Evolutionary conservation across 1,139 yeast genomes (phyloP), one percentile per base, ranked within the genome.

Genomic region (Yamadazyma friedrichii): DNA sequence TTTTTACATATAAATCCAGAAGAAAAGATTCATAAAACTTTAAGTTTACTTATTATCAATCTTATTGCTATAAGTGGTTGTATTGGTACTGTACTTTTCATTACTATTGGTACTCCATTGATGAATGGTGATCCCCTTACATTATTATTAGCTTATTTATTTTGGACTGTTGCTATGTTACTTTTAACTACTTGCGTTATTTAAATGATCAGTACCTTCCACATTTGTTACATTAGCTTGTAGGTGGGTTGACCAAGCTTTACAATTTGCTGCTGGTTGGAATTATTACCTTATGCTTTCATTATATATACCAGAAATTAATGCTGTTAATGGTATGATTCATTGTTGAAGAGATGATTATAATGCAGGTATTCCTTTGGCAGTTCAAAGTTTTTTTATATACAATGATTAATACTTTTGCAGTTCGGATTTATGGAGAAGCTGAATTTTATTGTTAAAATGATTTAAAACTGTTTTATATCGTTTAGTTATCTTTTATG

Each of bases 281-380:
- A 87, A 87, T 61, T 87, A 84, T 55, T 86, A 87, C 81, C 67
- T 86, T 46, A 70, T 86, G 61, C 84, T 85, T 68, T 85, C 88
- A 49, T 78, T 85, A 20, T 76, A 83, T 49, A 82, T 86, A 42
- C 94, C 95, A 1, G 95, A 86, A 60, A 79, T 86, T 44, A 84
- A 86, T 2, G 85, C 88, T n/a, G 89, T 83, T 28, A 85, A 86
- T 52, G 78, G 86, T 26, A 79, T 86, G 58, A 70, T 85, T 39
- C 89, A 85, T 54, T 86, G 72, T 56, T 86, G 95, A 94, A 67
- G 84, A 42, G 78, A 76, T 50, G 88, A 80, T 52, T 85, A 79
- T 65, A 83, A 76, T 33, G 80, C 80, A 32, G 89, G 76, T 36
- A 82, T 76, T 52, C 80, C 79, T 32, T 67, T 86, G 42, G 69